Evolutionary conservation across 2,329 filamentous ascomycete species (phyloP).

Genomic region (Talaromyces sp.): DNA sequence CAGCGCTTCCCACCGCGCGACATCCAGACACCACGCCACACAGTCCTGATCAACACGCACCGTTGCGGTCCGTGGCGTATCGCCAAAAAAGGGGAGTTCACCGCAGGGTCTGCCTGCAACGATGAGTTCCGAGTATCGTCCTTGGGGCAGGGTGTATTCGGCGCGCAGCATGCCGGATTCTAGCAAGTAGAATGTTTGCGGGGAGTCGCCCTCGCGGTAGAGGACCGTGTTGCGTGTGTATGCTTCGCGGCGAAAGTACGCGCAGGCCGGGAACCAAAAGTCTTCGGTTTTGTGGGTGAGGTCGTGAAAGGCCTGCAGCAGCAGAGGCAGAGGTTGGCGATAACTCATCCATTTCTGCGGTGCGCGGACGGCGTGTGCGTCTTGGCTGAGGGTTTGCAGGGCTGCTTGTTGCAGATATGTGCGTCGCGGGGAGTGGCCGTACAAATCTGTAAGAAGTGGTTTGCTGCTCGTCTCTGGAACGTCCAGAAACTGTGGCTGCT

Average conservation of each 20-base stretch:
- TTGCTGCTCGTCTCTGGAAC: constrained; percentile 20
- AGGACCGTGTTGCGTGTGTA: constrained; percentile 66
- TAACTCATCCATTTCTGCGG: constrained; percentile 70
- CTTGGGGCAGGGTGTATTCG: constrained; percentile 88
- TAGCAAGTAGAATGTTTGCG: constrained; percentile 83
- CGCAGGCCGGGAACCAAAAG: constrained; percentile 80
- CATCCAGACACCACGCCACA: constrained; percentile 75
- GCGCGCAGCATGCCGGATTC: constrained; percentile 84
- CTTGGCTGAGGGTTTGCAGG: constrained; percentile 65
- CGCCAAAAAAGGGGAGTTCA: constrained; percentile 92
- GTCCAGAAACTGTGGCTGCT: constrained; percentile 18
- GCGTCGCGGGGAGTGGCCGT: constrained; percentile 71
- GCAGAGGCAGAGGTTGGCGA: constrained; percentile 81
- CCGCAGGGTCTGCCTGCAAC: constrained; percentile 92
- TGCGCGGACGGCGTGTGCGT: constrained; percentile 45
- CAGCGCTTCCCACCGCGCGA: constrained; percentile 65
- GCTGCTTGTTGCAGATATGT: constrained; percentile 75
- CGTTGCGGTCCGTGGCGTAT: constrained; percentile 80
- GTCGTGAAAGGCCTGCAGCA: constrained; percentile 92
- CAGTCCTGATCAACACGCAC: constrained; percentile 77
- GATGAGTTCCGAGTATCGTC: constrained; percentile 82
- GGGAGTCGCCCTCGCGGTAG: constrained; percentile 70
- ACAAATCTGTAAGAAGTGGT: constrained; percentile 4
- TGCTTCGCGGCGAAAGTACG: constrained; percentile 68
- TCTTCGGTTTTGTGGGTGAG: constrained; percentile 74